phyloP scores from a whole-genome alignment of 2,329 filamentous ascomycete species.

The Sclerotinia spermophila region DNA sequence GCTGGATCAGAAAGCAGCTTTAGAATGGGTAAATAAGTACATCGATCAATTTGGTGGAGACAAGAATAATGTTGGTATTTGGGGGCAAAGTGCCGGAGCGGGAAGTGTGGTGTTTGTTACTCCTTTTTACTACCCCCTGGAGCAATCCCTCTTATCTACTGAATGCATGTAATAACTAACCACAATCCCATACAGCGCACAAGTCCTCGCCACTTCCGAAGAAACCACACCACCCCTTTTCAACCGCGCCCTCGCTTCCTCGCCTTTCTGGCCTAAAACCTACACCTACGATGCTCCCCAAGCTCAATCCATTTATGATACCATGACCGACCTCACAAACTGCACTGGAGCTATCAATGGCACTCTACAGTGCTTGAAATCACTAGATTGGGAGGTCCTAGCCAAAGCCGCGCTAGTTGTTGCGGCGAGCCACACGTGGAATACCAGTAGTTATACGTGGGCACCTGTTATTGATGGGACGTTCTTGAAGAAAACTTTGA shows the following conservation, averaged over 20 bases:
- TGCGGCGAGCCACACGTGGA: conserved; percentile 48
- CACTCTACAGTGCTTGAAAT: conserved; percentile 53
- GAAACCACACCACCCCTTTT: conserved; percentile 45
- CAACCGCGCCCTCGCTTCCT: conserved; percentile 47
- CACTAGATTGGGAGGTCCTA: conserved; percentile 49
- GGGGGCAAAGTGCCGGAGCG: conserved; percentile 57
- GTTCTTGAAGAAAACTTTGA: conserved; percentile 49
- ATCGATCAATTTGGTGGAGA: conserved; percentile 58
- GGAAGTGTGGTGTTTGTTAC: conserved; percentile 44
- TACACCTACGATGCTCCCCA: conserved; percentile 47
- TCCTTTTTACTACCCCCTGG: neutral
- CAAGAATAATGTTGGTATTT: conserved; percentile 52
- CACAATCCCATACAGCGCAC: conserved; percentile 36
- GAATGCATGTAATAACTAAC: neutral
- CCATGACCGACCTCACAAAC: conserved; percentile 43
- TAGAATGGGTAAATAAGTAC: conserved; percentile 58
- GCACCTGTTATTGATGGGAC: conserved; percentile 55
- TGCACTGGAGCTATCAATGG: conserved; percentile 40
- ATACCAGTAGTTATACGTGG: conserved; percentile 55
- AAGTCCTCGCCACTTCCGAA: conserved; percentile 47
- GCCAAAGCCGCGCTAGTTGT: conserved; percentile 50
- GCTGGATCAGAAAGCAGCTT: conserved; percentile 55
- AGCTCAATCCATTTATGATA: conserved; percentile 45
- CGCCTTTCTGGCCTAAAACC: conserved; percentile 53
- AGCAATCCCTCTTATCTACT: neutral